Evolutionary conservation across 495 filamentous ascomycete species (phyloP), one percentile per base, ranked within the genome.

Genomic region (Penicillium tannophilum): DNA sequence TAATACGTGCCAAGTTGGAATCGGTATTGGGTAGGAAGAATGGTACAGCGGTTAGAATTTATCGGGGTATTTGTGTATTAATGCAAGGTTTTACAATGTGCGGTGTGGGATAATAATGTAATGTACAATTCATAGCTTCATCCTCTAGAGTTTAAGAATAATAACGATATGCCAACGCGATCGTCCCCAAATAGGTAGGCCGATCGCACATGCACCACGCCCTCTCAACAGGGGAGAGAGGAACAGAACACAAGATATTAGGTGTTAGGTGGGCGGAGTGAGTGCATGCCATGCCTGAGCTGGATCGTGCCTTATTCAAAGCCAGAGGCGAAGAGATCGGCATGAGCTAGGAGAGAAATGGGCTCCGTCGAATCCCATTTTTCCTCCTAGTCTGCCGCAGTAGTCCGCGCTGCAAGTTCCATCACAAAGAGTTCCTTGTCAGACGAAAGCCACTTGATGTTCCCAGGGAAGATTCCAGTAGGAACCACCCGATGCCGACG

Each of bases 121-220:
- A 63, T 70, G 56, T 70, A 70, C 64, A 70, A 62, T 67, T 55
- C 64, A 61, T 69, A 65, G 62, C 46, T 62, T 67, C 61, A 63
- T 65, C 39, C 14, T 16, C 60, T 63, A 63, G 60, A 55, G 62
- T 63, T 63, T 67, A 67, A 65, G 54, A 59, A 69, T 69, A 67
- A 67, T 58, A 61, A 64, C 50, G 52, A 67, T 70, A 47, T 51
- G 43, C 67, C 59, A 63, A 61, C 54, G 30, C 39, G 33, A 43
- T 56, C 36, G 50, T 49, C 45, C 30, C 42, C 31, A 41, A 43
- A 39, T 33, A 55, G 51, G 51, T 44, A 55, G 41, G 19, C 46
- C 5, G 53, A 47, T 46, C 23, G 49, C 16, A 20, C 44, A 52
- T 58, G 50, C 43, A 44, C 56, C 52, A 48, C 46, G 30, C 49